phyloP scores from a whole-genome alignment of 129 eudicot species.

The Rutidosis leptorrhynchoides region DNA sequence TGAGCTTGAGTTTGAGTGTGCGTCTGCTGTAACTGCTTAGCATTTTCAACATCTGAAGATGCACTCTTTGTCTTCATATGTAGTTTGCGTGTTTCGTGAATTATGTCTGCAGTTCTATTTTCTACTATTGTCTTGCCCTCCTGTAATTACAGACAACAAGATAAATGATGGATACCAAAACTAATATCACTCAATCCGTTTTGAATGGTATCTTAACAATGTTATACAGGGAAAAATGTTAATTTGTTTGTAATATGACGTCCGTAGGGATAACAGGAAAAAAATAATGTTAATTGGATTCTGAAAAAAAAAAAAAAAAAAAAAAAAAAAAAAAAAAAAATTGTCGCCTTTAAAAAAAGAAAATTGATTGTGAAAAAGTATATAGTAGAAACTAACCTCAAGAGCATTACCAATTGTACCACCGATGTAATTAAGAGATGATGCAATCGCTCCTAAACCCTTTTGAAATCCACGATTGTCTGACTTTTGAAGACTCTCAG shows the following conservation, averaged over 20 bases:
- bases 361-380: no score
- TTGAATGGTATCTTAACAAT: not conserved
- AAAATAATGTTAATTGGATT: not conserved
- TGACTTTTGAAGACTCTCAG: slow-evolving; percentile 48
- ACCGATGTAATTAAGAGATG: slow-evolving; percentile 63
- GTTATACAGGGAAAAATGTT: not conserved
- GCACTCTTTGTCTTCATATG: slow-evolving; percentile 56
- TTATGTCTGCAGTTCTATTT: slow-evolving; percentile 71
- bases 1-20: slow-evolving; percentile 39
- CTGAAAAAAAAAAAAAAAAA: no score
- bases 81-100: slow-evolving; percentile 77
- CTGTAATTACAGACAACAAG: slow-evolving; percentile 32
- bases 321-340: no score
- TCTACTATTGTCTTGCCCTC: slow-evolving; percentile 71
- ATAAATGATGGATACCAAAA: not conserved
- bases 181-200: not conserved
- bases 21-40: slow-evolving; percentile 30
- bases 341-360: no score
- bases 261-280: not conserved
- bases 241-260: not conserved
- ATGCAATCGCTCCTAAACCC: slow-evolving; percentile 67
- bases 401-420: slow-evolving; percentile 78
- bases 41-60: slow-evolving; percentile 26
- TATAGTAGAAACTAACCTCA: slow-evolving; percentile 45
- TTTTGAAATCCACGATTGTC: slow-evolving; percentile 57